A percentile compares a stretch with the other conserved stretches of the same genome.
These are phyloP conservation scores for Fusarium floridanum DNA, from an alignment of 2,329 filamentous ascomycete species.

Conservation along the genomic window DNA sequence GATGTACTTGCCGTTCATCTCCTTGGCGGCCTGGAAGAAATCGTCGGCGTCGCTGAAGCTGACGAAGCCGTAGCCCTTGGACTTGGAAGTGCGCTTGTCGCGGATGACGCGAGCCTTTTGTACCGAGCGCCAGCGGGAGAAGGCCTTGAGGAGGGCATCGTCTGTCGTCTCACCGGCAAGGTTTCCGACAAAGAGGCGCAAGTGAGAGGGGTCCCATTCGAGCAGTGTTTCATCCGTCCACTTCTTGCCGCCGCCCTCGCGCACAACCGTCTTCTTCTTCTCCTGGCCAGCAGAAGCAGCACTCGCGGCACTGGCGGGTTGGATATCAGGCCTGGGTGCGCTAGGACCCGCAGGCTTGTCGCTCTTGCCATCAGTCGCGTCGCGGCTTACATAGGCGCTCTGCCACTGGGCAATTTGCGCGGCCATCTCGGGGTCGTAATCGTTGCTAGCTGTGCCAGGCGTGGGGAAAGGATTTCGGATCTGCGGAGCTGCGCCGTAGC, in stretches of 20 bases:
- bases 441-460: slow-evolving; percentile 62
- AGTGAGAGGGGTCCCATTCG: slow-evolving; percentile 96
- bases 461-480: slow-evolving; percentile 86
- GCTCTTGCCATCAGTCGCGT: slow-evolving; percentile 58
- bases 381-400: slow-evolving; percentile 82
- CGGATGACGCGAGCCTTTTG: slow-evolving; percentile 94
- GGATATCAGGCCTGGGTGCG: slow-evolving; percentile 51
- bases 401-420: slow-evolving; percentile 96
- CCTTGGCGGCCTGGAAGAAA: slow-evolving; percentile 94
- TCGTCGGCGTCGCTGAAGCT: slow-evolving; percentile 96
- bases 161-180: slow-evolving; percentile 97
- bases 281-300: slow-evolving; percentile 54
- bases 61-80: slow-evolving; percentile 96
- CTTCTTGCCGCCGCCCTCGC: slow-evolving; percentile 89
- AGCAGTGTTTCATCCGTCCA: slow-evolving; percentile 92
- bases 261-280: slow-evolving; percentile 87
- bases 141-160: slow-evolving; percentile 94
- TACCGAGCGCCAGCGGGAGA: slow-evolving; percentile 86
- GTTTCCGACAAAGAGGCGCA: slow-evolving; percentile 96
- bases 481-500: slow-evolving; percentile 68
- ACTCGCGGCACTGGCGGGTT: slow-evolving; percentile 52
- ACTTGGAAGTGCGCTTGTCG: slow-evolving; percentile 96
- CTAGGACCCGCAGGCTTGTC: slow-evolving; percentile 49
- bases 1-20: slow-evolving; percentile 99
- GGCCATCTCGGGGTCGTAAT: slow-evolving; percentile 83